phyloP scores from a whole-genome alignment of 805 yeast genomes.

The Ogataea nakhonphanomensis region DNA sequence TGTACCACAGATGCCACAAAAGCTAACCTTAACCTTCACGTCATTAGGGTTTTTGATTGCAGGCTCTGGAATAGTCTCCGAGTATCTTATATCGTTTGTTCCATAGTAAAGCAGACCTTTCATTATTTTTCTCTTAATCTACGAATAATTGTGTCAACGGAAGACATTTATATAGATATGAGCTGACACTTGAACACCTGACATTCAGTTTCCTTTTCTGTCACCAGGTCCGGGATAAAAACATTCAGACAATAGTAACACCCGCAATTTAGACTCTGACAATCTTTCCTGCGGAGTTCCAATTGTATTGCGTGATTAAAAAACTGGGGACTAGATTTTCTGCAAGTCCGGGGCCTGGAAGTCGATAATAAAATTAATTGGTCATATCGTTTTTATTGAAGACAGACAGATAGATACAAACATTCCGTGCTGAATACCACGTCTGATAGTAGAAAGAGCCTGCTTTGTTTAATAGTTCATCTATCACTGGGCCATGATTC shows the following conservation, averaged over 20 bases:
- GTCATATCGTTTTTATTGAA: not conserved
- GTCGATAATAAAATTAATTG: not conserved
- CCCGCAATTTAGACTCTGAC: too few species aligned
- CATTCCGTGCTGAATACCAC: too few species aligned
- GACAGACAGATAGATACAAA: too few species aligned
- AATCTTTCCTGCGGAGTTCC: too few species aligned
- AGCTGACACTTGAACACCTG: too few species aligned
- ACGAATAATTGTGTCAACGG: not conserved
- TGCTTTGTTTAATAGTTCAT: not conserved
- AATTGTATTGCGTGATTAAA: too few species aligned
- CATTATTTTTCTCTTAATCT: constrained; percentile 9
- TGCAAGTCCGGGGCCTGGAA: not conserved
- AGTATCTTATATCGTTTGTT: constrained; percentile 20
- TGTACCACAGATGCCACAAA: constrained; percentile 59
- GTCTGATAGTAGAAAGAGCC: too few species aligned
- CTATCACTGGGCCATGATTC: constrained; percentile 14
- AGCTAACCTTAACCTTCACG: constrained; percentile 42
- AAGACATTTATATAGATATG: constrained; percentile 16
- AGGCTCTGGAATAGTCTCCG: constrained; percentile 32
- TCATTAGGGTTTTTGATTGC: constrained; percentile 34
- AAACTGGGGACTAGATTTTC: not conserved
- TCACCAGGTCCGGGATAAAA: too few species aligned
- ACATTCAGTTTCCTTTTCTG: too few species aligned
- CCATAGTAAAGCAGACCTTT: constrained; percentile 25
- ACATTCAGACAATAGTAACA: too few species aligned